Base-by-base conservation (phyloP, 2,329 filamentous ascomycete genomes). In the Helotiales sp. region DNA sequence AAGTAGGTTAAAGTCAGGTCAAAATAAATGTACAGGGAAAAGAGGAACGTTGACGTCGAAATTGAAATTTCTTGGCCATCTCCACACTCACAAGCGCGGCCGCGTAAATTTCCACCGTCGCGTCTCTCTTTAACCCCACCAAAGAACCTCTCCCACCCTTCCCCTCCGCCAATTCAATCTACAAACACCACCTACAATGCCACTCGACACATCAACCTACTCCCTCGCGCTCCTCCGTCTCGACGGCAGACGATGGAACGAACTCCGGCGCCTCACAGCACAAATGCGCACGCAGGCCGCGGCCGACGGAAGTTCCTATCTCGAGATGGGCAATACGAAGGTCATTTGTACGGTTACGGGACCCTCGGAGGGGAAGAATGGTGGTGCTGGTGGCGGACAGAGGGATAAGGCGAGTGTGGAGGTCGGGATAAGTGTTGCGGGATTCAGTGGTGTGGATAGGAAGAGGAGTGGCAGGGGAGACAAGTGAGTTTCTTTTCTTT, bases 301-400 rank as follows among this genome's bases (percentile, higher is more conserved):
- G 59, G 93, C 94, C 64, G 96, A 98, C 75, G 96, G 96, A 40
- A 97, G 92, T 52, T 93, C 91, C 69, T 97, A 97, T 80, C 88
- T 98, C 67, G 93, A 97, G 78, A 97, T 97, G 90, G 96, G 96
- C 75, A 97, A 98, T 81, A 99, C 96, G 24, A 96, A 97, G 78
- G 91, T 99, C 73, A 92, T 98, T 81, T 97, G 95, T 80, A 93
- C 94, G 26, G 90, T 99, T 57, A 89, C 90, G 1, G 96, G 96
- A 0, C 96, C 96, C 0, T 88, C 87, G 43, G 96, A 99, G 80
- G 85, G 86, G 59, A 80, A 85, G 72, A 79, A 82, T 67, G 79
- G 85, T 65, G 80, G 82, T 10, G 77, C 75, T 17, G 72, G 70
- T 40, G 75, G 71, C 2, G 74, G 72, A 17, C 24, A 32, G 30